Base-by-base conservation (phyloP, 352 stramenopile species). In the Salisapilia sapeloensis region DNA sequence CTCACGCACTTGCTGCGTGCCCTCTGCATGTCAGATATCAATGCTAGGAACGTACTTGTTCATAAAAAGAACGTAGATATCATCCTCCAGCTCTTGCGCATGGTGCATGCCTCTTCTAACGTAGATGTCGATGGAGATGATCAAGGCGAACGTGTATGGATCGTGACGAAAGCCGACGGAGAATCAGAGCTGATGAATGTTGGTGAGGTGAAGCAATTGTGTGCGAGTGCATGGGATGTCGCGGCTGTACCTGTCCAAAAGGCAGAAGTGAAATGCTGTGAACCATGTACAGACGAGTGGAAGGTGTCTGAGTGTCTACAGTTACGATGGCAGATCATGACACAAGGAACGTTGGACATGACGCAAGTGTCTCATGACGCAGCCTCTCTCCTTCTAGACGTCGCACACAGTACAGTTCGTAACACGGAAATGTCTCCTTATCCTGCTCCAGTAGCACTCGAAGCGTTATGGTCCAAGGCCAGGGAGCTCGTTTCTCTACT, bases 261-360 rank as follows among this genome's bases (percentile, higher is more conserved):
- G n/a, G n/a, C n/a, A n/a, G n/a, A n/a, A n/a, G n/a, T n/a, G n/a
- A n/a, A n/a, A n/a, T n/a, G n/a, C n/a, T n/a, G n/a, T n/a, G 32
- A 26, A 32, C n/a, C 9, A 29, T 6, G 14, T n/a, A 14, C 13
- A 65, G 47, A 14, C 21, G 83, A 24, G 60, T 79, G 44, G 53
- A 81, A n/a, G 74, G 72, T 6, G 39, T n/a, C n/a, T n/a, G n/a
- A n/a, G n/a, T n/a, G n/a, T n/a, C n/a, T 60, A 16, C 75, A 91
- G 39, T 46, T 91, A 11, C 67, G 72, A 4, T 91, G 75, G 75
- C 65, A 91, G 46, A 36, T 86, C 7, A 61, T 44, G 0, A 66
- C 87, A 35, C 46, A 59, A 9, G 61, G 67, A 4, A 35, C 29
- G 7, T 33, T 85, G 2, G 37, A 62, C 16, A 39, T 53, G 8